A percentile compares a stretch with the other conserved stretches of the same genome.
phyloP scores from a whole-genome alignment of 768 basidiomycete genomes.

The Podaxis sp. region DNA sequence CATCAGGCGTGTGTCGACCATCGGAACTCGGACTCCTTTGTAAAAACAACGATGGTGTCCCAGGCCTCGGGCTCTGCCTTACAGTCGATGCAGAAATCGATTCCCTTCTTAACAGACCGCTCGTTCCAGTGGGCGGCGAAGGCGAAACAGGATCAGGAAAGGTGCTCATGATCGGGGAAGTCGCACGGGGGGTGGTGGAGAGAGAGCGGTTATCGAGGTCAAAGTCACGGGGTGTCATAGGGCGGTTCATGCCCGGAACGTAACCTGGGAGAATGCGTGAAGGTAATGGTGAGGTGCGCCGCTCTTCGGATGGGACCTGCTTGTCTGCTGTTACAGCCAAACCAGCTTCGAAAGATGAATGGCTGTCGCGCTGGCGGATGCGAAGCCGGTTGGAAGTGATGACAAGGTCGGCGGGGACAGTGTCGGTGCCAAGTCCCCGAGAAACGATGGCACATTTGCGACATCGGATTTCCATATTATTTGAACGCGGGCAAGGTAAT shows the following conservation, averaged over 20 bases:
- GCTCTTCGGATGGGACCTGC: conserved; percentile 36
- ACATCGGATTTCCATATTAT: not conserved
- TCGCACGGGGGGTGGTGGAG: conserved; percentile 78
- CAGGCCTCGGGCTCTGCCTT: conserved; percentile 39
- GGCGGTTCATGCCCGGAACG: conserved; percentile 86
- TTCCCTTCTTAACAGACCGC: conserved; percentile 43
- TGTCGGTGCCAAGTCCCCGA: not conserved
- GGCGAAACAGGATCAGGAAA: conserved; percentile 24
- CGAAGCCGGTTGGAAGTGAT: conserved; percentile 13
- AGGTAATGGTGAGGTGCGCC: conserved; percentile 58
- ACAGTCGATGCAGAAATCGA: conserved; percentile 47
- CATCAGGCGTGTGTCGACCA: conserved; percentile 64
- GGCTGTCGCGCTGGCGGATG: conserved; percentile 28
- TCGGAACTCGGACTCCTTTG: conserved; percentile 47
- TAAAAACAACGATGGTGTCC: conserved; percentile 53
- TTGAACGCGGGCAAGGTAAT: not conserved
- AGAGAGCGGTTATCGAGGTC: conserved; percentile 66
- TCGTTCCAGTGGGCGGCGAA: conserved; percentile 25
- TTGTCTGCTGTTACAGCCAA: conserved; percentile 38
- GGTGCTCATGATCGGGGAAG: conserved; percentile 47
- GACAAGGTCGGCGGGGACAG: not conserved
- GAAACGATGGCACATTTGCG: not conserved
- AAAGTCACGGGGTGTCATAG: conserved; percentile 83
- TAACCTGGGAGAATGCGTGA: conserved; percentile 72
- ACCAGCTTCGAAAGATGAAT: conserved; percentile 48